These are phyloP conservation scores for Cucurbita pepo DNA, from an alignment of 306 rosid genomes.

Conservation along the genomic window DNA sequence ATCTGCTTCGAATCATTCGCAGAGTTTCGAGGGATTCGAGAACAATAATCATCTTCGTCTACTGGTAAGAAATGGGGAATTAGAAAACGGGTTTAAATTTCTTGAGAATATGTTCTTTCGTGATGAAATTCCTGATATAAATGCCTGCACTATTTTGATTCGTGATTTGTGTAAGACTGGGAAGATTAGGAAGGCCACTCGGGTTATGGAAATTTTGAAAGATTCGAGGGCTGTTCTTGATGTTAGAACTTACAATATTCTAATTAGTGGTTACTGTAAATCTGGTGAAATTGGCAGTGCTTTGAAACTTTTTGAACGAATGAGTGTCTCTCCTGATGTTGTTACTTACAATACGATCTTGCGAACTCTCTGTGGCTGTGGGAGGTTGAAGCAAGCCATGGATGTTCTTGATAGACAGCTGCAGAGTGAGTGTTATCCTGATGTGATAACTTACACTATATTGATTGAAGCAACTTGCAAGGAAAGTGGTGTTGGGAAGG, in stretches of 20 bases:
- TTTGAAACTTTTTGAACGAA: conserved; percentile 53
- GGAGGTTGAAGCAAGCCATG: conserved; percentile 78
- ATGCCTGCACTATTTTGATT: conserved; percentile 64
- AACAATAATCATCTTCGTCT: conserved; percentile 38
- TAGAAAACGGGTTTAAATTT: conserved; percentile 52
- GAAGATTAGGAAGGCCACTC: conserved; percentile 49
- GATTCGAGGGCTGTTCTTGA: conserved; percentile 71
- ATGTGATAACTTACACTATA: conserved; percentile 79
- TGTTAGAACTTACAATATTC: conserved; percentile 68
- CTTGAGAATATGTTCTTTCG: conserved; percentile 43
- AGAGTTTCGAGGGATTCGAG: conserved; percentile 35
- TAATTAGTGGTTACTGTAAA: conserved; percentile 72
- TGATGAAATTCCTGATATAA: conserved; percentile 63
- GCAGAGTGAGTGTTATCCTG: conserved; percentile 71
- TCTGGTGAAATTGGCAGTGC: conserved; percentile 76
- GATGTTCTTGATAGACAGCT: conserved; percentile 67
- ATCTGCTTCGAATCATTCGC: conserved; percentile 12
- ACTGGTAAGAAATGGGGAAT: conserved; percentile 52
- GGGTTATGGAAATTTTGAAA: conserved; percentile 57
- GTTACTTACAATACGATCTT: conserved; percentile 71
- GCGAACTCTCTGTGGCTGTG: conserved; percentile 66
- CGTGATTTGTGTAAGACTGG: conserved; percentile 66
- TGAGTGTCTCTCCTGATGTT: conserved; percentile 82
- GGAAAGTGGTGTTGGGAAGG: conserved; percentile 73
- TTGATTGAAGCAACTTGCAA: conserved; percentile 90